Evolutionary conservation across 257 asterid genomes (phyloP), one percentile per base, ranked within the genome.

Genomic region (Fraxinus pennsylvanica): DNA sequence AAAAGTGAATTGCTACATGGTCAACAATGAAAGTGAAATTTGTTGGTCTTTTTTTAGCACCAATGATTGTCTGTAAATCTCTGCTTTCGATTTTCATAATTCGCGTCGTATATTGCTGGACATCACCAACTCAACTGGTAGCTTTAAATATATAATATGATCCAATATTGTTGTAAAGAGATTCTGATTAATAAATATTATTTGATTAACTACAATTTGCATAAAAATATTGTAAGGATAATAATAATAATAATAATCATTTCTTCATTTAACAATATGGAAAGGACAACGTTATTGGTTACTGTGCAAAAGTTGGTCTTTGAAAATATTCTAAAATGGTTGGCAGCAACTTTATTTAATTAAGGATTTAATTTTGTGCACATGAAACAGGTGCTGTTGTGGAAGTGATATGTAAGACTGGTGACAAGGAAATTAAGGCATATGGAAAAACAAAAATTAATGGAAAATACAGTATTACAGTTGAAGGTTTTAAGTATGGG

Each of bases 381-480:
- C 45, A 45, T 75, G 78, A 63, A 36, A 15, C 79, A 92, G 97
- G 95, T 85, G 94, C 93, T 66, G 83, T 88, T n/a, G 97, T 92
- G 76, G 95, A 89, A 75, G 92, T 92, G 15, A 88, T 88, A 39
- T 92, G 97, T 84, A 82, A 79, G 82, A 87, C 14, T 0, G 96
- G 92, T 0, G 81, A 89, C 21, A 89, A 89, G 74, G 67, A 87
- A 77, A 79, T 92, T 12, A 84, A 83, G 61, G 91, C 89, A 71
- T 92, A 88, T 69, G 97, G 97, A 9, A 85, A 82, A 32, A 92
- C 95, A 4, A 91, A 92, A 77, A 86, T 81, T 63, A 92, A 92
- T 74, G 97, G 97, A 17, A 92, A 91, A 54, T 91, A 72, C 72
- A 87, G 88, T 67, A 81, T 91, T 65, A 77, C 85, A 1, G 71